Evolutionary conservation across 176 grass and related monocot genomes (phyloP).

Genomic region (Secale cereale): DNA sequence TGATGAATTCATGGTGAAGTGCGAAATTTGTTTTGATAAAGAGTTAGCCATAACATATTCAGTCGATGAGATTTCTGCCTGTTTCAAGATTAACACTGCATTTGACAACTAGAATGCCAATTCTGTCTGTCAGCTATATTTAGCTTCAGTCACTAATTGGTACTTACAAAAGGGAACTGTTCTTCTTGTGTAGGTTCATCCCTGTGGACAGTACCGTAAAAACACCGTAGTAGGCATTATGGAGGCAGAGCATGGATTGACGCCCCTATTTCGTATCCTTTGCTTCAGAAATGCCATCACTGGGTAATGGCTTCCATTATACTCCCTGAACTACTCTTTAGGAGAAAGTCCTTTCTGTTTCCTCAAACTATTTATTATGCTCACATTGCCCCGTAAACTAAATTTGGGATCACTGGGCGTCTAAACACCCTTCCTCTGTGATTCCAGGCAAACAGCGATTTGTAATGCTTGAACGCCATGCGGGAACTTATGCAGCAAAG

Average conservation of each 20-base stretch:
- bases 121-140: slow-evolving; percentile 3
- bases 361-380: not conserved
- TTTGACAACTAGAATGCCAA: not conserved
- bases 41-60: not conserved
- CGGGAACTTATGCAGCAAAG: not conserved
- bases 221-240: slow-evolving; percentile 95
- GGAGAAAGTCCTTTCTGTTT: not conserved
- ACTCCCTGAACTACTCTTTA: not conserved
- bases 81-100: not conserved
- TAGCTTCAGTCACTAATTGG: not conserved
- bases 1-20: not conserved
- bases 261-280: slow-evolving; percentile 91
- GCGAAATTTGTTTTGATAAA: not conserved
- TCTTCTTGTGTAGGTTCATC: slow-evolving; percentile 70
- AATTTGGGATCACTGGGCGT: not conserved
- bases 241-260: slow-evolving; percentile 77
- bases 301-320: not conserved
- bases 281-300: slow-evolving; percentile 9
- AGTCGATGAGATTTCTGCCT: not conserved
- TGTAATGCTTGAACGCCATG: not conserved
- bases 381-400: not conserved
- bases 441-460: not conserved
- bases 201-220: slow-evolving; percentile 94
- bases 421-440: not conserved
- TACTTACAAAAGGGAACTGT: not conserved